phyloP scores from a whole-genome alignment of 331 rosid species.

The Quercus lobata region DNA sequence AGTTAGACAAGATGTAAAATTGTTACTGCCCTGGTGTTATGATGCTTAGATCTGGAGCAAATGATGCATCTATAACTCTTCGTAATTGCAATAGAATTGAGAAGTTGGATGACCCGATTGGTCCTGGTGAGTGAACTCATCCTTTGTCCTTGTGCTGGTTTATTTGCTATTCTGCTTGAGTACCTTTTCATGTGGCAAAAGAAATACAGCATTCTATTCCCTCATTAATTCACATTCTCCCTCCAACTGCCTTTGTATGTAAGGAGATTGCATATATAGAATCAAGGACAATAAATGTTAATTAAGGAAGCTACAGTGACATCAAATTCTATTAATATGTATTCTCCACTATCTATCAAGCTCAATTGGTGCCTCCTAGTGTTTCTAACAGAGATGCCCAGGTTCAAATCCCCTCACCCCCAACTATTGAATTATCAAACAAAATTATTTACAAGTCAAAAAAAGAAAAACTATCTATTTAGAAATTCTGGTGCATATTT shows the following conservation, averaged over 20 bases:
- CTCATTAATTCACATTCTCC: background rate
- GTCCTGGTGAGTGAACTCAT: conserved; percentile 54
- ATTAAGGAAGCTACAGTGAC: background rate
- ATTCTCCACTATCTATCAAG: too few species aligned
- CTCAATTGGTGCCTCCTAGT: too few species aligned
- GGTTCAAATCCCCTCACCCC: too few species aligned
- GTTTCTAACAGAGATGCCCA: too few species aligned
- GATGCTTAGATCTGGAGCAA: conserved; percentile 71
- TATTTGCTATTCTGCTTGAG: background rate
- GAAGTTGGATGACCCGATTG: conserved; percentile 76
- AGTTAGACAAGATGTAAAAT: conserved; percentile 81
- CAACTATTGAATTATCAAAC: too few species aligned
- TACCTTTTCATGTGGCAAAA: background rate
- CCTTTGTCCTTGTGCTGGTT: background rate
- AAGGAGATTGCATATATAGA: background rate
- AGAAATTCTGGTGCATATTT: background rate
- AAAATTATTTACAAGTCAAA: too few species aligned
- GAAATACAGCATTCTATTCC: background rate
- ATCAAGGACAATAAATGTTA: background rate
- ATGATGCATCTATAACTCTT: conserved; percentile 66
- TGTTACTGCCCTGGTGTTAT: conserved; percentile 99
- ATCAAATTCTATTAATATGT: background rate
- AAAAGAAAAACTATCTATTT: too few species aligned
- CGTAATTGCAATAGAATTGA: conserved; percentile 94
- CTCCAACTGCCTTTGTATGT: too few species aligned